Evolutionary conservation across 23 red algal species (phyloP), one percentile per base, ranked within the genome.

Genomic region (Gracilariopsis chorda): DNA sequence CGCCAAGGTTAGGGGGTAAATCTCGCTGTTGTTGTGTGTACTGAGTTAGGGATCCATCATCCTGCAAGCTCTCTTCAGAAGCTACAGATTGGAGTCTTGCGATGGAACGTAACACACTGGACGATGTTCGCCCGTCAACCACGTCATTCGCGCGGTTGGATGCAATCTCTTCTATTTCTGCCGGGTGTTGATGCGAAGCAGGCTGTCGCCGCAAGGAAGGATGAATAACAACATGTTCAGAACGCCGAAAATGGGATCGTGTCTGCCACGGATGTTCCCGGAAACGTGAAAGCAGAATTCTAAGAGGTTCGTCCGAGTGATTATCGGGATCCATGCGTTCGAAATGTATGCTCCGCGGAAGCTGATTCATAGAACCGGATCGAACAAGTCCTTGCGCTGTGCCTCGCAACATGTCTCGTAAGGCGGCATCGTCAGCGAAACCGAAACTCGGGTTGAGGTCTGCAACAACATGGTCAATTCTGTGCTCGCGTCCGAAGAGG

Each of bases 291-390:
- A 42, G 47, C 24, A 42, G 67, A 73, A 73, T 36, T 36, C 67
- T 73, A 4, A 73, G 67, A 46, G 37, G 28, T 37, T 73, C 67
- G 28, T 73, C 67, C 20, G 37, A 42, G 32, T 73, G 67, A 1
- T 73, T 36, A 73, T 73, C 67, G 4, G 67, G 67, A 25, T 73
- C 67, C 32, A 73, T 27, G 24, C 67, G 7, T 46, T 73, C 37
- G 47, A 73, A 73, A 42, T 73, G 67, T 28, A 73, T 73, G 67
- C 67, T 73, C 9, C 67, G 67, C 76, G 76, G 52, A n/a, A 80
- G 24, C 19, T 53, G 76, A 28, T 48, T 80, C 39, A 80, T 48
- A 21, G 60, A 64, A 37, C 60, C 45, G 19, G 43, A 63, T 67
- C 56, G 51, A 1, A 59, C 48, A 69, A 64, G 53, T 19, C 80